Evolutionary conservation across 176 grass and related monocot genomes (phyloP).

Genomic region (Oryza longistaminata): DNA sequence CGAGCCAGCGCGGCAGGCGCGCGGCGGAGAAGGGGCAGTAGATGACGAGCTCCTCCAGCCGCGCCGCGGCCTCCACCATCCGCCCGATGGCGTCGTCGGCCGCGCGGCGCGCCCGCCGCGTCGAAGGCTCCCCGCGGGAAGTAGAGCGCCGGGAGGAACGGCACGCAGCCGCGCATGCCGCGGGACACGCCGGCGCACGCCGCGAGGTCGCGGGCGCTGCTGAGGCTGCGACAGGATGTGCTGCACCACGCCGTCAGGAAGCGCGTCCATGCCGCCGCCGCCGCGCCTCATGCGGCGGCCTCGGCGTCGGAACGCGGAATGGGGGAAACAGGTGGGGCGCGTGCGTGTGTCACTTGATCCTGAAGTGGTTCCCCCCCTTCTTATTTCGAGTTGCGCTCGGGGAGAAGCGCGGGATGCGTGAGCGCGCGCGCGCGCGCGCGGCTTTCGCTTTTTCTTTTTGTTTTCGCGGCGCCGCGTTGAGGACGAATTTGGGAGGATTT

Average conservation of each 20-base stretch:
- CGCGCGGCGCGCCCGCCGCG: background rate
- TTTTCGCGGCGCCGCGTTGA: background rate
- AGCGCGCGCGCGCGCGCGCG: background rate
- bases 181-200: slow-evolving; percentile 68
- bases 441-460: background rate
- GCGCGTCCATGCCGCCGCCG: slow-evolving; percentile 52
- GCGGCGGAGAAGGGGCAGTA: slow-evolving; percentile 85
- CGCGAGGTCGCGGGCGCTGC: slow-evolving; percentile 74
- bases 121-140: slow-evolving; percentile 85
- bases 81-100: slow-evolving; percentile 68
- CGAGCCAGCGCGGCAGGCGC: slow-evolving; percentile 52
- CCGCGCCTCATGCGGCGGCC: background rate
- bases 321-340: background rate
- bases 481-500: background rate
- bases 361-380: background rate
- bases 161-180: slow-evolving; percentile 68
- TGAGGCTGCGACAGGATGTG: slow-evolving; percentile 73
- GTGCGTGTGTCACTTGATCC: background rate
- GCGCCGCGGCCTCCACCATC: slow-evolving; percentile 58
- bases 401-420: background rate
- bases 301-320: background rate
- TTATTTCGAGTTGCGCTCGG: slow-evolving; percentile 9
- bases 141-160: slow-evolving; percentile 83
- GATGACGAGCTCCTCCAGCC: slow-evolving; percentile 82
- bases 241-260: slow-evolving; percentile 84